Evolutionary conservation across 2,329 filamentous ascomycete species (phyloP).

Genomic region (Aurifilum marmelostoma): DNA sequence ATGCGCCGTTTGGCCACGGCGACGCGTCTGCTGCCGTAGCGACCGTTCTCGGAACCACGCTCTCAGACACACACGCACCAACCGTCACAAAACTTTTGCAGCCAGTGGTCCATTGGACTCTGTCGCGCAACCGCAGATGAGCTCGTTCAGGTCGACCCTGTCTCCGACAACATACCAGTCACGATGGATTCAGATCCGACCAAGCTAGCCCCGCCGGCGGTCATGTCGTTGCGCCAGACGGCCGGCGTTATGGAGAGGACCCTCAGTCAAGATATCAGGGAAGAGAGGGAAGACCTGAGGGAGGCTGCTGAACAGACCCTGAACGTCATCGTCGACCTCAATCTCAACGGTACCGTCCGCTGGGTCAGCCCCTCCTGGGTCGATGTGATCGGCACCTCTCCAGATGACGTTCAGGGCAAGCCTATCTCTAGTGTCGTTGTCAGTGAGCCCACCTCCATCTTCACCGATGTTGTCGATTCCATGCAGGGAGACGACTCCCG

Average conservation of each 20-base stretch:
- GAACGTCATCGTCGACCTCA: conserved; percentile 94
- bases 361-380: conserved; percentile 98
- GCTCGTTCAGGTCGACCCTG: conserved; percentile 37
- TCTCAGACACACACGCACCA: conserved; percentile 27
- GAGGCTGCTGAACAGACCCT: conserved; percentile 95
- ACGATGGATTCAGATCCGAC: conserved; percentile 51
- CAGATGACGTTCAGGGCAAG: conserved; percentile 73
- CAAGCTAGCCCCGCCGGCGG: conserved; percentile 56
- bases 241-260: conserved; percentile 63
- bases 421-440: conserved; percentile 80
- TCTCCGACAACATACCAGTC: conserved; percentile 36
- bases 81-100: conserved; percentile 23
- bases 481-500: conserved; percentile 93
- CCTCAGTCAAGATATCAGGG: conserved; percentile 86
- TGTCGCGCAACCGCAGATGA: conserved; percentile 38
- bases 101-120: conserved; percentile 24
- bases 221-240: conserved; percentile 55
- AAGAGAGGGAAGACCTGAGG: conserved; percentile 90
- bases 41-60: conserved; percentile 14
- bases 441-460: conserved; percentile 76
- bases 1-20: conserved; percentile 14
- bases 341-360: conserved; percentile 84
- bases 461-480: conserved; percentile 80
- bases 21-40: conserved; percentile 36
- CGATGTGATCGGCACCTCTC: conserved; percentile 82